These are phyloP conservation scores for Mycena kentingensis DNA, from an alignment of 768 basidiomycete genomes.

Conservation along the genomic window DNA sequence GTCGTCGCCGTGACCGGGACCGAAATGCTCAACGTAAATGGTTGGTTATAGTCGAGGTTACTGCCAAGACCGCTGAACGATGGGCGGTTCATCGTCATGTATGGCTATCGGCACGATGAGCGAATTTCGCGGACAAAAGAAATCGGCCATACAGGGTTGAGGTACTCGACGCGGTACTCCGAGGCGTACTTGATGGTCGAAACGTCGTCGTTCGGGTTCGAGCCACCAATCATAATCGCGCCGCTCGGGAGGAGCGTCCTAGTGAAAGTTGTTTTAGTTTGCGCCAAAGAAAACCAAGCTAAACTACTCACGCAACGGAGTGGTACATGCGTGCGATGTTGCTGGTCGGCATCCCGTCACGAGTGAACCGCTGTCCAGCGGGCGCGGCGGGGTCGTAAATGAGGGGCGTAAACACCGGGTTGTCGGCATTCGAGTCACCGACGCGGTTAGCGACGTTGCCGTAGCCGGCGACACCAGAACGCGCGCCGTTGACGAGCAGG, in stretches of 20 bases:
- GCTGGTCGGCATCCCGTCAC: constrained; percentile 28
- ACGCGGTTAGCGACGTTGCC: constrained; percentile 16
- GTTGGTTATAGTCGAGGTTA: constrained; percentile 21
- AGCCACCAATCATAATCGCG: constrained; percentile 26
- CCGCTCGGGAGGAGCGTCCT: constrained; percentile 13
- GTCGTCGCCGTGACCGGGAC: constrained; percentile 10
- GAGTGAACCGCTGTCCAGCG: constrained; percentile 28
- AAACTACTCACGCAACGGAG: constrained; percentile 32
- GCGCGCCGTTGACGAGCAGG: constrained; percentile 31
- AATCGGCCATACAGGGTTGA: constrained; percentile 14
- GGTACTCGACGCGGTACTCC: constrained; percentile 24
- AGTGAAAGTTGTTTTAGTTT: neutral
- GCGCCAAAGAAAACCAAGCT: constrained; percentile 18
- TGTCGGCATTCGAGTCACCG: constrained; percentile 35
- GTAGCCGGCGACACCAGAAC: constrained; percentile 17
- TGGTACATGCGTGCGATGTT: constrained; percentile 34
- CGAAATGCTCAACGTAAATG: constrained; percentile 14
- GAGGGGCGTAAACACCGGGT: constrained; percentile 29
- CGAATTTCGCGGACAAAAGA: neutral
- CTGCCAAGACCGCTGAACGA: constrained; percentile 13
- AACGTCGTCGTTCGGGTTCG: constrained; percentile 33
- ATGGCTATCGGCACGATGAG: constrained; percentile 8
- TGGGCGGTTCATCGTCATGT: constrained; percentile 22
- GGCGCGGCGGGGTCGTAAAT: constrained; percentile 31
- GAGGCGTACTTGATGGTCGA: constrained; percentile 14